phyloP scores from a whole-genome alignment of 768 basidiomycete species.

The Chalciporus sphaerocephalus region DNA sequence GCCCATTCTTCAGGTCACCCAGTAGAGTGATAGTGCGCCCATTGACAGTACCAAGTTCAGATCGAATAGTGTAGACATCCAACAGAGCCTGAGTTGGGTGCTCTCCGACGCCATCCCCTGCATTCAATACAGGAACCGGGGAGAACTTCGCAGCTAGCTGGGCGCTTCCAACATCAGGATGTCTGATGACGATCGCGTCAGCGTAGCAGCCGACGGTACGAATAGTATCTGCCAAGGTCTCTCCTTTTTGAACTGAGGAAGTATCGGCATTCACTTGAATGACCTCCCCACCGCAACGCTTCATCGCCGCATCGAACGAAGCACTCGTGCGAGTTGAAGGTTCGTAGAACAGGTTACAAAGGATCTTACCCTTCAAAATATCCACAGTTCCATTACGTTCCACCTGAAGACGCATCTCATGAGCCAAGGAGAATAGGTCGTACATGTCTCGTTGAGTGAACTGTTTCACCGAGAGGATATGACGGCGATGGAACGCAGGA shows the following conservation, averaged over 20 bases:
- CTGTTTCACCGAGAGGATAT: conserved; percentile 93
- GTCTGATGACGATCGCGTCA: conserved; percentile 91
- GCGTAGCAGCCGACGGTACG: conserved; percentile 93
- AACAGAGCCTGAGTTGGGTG: conserved; percentile 93
- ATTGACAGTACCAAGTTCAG: conserved; percentile 96
- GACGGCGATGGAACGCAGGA: conserved; percentile 87
- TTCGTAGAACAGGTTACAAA: conserved; percentile 94
- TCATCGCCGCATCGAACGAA: conserved; percentile 99
- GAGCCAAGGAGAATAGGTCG: conserved; percentile 88
- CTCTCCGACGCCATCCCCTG: conserved; percentile 95
- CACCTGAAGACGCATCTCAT: conserved; percentile 95
- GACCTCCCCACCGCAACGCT: conserved; percentile 93
- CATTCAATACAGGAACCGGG: conserved; percentile 93
- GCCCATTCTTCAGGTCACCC: conserved; percentile 96
- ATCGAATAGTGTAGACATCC: conserved; percentile 93
- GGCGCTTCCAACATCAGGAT: conserved; percentile 91
- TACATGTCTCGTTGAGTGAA: conserved; percentile 87
- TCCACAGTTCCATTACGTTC: conserved; percentile 88
- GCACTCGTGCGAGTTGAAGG: conserved; percentile 93
- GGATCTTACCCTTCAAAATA: conserved; percentile 83
- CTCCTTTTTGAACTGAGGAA: conserved; percentile 91
- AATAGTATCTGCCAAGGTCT: conserved; percentile 88
- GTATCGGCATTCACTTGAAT: conserved; percentile 76
- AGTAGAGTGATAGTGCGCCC: conserved; percentile 89
- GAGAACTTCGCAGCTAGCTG: conserved; percentile 95